Evolutionary conservation across 1,139 yeast species (phyloP).

Genomic region (Petasospora rhodanensis): DNA sequence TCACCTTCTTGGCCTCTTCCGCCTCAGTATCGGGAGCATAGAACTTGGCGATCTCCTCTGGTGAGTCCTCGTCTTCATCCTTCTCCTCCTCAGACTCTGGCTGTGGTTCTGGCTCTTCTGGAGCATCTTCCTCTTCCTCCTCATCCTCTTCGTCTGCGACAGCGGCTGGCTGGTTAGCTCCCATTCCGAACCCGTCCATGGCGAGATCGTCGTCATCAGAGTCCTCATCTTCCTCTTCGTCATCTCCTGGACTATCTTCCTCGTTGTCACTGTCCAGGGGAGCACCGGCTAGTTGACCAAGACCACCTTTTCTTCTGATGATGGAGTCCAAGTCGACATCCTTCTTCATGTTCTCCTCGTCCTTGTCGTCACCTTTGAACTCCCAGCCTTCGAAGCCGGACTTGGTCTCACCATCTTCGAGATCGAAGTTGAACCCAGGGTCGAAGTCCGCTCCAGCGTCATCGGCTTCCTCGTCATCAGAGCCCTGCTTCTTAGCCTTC

Average conservation of each 20-base stretch:
- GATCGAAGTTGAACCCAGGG: slow-evolving; percentile 65
- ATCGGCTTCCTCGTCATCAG: too few relatives aligned
- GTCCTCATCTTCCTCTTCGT: slow-evolving; percentile 34
- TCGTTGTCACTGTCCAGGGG: slow-evolving; percentile 34
- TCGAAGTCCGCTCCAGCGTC: slow-evolving; percentile 45
- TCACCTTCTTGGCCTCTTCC: slow-evolving; percentile 37
- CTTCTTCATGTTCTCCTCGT: slow-evolving; percentile 35
- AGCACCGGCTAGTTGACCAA: slow-evolving; percentile 50
- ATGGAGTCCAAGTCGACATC: slow-evolving; percentile 87
- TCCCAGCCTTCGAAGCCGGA: slow-evolving; percentile 77
- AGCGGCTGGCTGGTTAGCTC: slow-evolving; percentile 33
- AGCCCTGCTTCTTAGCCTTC: slow-evolving; percentile 26
- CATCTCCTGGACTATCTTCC: slow-evolving; percentile 31
- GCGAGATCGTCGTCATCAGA: slow-evolving; percentile 40
- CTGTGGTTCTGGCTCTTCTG: too few relatives aligned
- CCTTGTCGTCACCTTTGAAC: slow-evolving; percentile 49
- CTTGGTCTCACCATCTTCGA: slow-evolving; percentile 52
- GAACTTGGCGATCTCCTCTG: slow-evolving; percentile 67
- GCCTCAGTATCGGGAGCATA: slow-evolving; percentile 56
- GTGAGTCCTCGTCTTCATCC: slow-evolving; percentile 51
- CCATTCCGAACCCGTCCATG: slow-evolving; percentile 74
- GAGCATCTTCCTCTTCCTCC: slow-evolving; percentile 29
- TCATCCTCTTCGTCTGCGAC: slow-evolving; percentile 34
- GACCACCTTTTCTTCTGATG: slow-evolving; percentile 76
- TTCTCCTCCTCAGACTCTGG: slow-evolving; percentile 28